These are phyloP conservation scores for Pichia sp. DNA, from an alignment of 1,139 yeast genomes.

Conservation along the genomic window DNA sequence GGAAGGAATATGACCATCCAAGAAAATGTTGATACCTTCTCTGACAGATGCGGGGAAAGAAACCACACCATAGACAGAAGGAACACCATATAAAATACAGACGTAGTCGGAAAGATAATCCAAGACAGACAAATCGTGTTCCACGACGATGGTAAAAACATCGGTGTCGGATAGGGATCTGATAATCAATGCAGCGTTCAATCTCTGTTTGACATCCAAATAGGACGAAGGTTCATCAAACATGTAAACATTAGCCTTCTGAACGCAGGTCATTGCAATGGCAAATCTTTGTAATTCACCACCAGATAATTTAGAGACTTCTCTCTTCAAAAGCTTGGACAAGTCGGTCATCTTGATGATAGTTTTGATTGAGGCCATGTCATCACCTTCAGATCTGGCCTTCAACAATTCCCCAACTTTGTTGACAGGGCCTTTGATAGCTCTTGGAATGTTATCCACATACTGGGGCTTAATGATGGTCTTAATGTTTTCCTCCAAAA, in stretches of 20 bases:
- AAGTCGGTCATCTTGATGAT: slow-evolving; percentile 70
- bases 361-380: slow-evolving; percentile 47
- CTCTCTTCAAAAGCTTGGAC: slow-evolving; percentile 71
- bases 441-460: slow-evolving; percentile 94
- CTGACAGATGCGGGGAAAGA: slow-evolving; percentile 93
- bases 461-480: slow-evolving; percentile 97
- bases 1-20: slow-evolving; percentile 96
- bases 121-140: slow-evolving; percentile 95
- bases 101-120: slow-evolving; percentile 95
- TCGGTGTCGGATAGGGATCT: slow-evolving; percentile 76
- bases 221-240: slow-evolving; percentile 98
- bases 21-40: slow-evolving; percentile 96
- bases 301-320: slow-evolving; percentile 86
- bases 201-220: slow-evolving; percentile 96
- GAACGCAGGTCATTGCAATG: slow-evolving; percentile 94
- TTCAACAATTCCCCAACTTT: slow-evolving; percentile 82
- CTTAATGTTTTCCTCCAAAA: slow-evolving; percentile 87
- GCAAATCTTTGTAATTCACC: slow-evolving; percentile 99
- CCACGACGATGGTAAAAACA: slow-evolving; percentile 88
- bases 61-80: slow-evolving; percentile 97
- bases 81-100: slow-evolving; percentile 95
- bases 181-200: slow-evolving; percentile 92
- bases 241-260: slow-evolving; percentile 93
- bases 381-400: slow-evolving; percentile 63
- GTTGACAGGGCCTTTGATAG: slow-evolving; percentile 84